Evolutionary conservation across 306 rosid species (phyloP).

Genomic region (Quercus alba): DNA sequence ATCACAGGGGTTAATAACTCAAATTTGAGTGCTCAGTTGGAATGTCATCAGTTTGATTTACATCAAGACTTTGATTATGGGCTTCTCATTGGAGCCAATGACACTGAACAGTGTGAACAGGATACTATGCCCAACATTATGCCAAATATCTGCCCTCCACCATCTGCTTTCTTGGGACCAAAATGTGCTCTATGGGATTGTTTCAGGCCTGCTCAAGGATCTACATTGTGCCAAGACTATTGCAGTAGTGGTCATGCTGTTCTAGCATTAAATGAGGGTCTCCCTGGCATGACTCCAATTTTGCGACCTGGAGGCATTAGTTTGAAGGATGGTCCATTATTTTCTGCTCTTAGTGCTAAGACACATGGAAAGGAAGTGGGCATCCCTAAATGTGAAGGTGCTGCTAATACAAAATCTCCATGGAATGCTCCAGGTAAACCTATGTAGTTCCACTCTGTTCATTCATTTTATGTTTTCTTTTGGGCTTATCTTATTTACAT

Average conservation of each 20-base stretch:
- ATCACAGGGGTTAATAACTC: constrained; percentile 23
- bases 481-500: not conserved
- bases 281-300: constrained; percentile 81
- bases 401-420: constrained; percentile 88
- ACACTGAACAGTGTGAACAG: constrained; percentile 32
- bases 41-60: constrained; percentile 22
- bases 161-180: constrained; percentile 89
- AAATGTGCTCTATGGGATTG: constrained; percentile 98
- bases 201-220: constrained; percentile 84
- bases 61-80: constrained; percentile 36
- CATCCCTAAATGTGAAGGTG: constrained; percentile 89
- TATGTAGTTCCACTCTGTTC: not conserved
- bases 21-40: constrained; percentile 11
- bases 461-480: not conserved
- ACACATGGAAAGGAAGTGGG: constrained; percentile 83
- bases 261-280: constrained; percentile 82
- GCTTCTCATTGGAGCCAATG: constrained; percentile 24
- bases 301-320: constrained; percentile 87
- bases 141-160: constrained; percentile 80
- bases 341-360: constrained; percentile 78
- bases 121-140: constrained; percentile 54
- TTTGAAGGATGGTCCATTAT: constrained; percentile 79
- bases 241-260: constrained; percentile 73
- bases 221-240: constrained; percentile 69
- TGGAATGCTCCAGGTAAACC: constrained; percentile 90